Conservation (phyloP, 2,329 filamentous ascomycete species). For the Cordyceps farinosa region DNA sequence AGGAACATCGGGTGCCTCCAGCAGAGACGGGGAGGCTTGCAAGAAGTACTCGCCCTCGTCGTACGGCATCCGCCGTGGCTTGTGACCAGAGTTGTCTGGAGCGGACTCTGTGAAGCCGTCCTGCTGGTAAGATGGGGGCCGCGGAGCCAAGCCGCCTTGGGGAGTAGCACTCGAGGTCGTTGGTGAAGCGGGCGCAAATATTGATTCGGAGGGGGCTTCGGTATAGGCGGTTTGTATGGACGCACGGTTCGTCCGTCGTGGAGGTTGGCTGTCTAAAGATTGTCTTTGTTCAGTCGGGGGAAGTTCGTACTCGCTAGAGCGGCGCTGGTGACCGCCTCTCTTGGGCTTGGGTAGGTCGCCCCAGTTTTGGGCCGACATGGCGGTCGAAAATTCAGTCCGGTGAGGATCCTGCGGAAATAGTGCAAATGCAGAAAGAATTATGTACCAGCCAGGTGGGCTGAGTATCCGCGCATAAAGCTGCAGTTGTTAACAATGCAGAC, state of each 20-base stretch:
- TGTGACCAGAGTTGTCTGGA: slow-evolving; percentile 27
- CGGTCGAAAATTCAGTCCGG: slow-evolving; percentile 6
- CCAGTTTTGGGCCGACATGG: slow-evolving; percentile 19
- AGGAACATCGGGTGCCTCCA: slow-evolving; percentile 59
- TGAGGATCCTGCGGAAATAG: slow-evolving; percentile 4
- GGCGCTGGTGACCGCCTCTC: slow-evolving; percentile 17
- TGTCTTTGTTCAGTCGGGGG: slow-evolving; percentile 30
- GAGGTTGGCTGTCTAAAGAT: slow-evolving; percentile 36
- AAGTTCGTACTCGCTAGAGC: slow-evolving; percentile 26
- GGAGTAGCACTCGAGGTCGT: slow-evolving; percentile 47
- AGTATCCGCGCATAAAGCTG: slow-evolving; percentile 9
- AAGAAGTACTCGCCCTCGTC: slow-evolving; percentile 41
- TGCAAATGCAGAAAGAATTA: slow-evolving; percentile 11
- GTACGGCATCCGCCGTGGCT: slow-evolving; percentile 36
- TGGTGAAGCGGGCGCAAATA: slow-evolving; percentile 57
- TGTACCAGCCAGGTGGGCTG: neutral
- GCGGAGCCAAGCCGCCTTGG: slow-evolving; percentile 55
- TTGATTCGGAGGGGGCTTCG: slow-evolving; percentile 55
- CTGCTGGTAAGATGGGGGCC: slow-evolving; percentile 56
- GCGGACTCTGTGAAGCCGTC: slow-evolving; percentile 39
- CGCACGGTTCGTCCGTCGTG: slow-evolving; percentile 46
- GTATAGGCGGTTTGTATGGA: slow-evolving; percentile 55
- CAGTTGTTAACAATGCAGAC: neutral
- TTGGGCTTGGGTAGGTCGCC: slow-evolving; percentile 17
- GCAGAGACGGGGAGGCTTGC: slow-evolving; percentile 36